phyloP scores from a whole-genome alignment of 2,329 filamentous ascomycete genomes.

The Epichloe gansuensis region DNA sequence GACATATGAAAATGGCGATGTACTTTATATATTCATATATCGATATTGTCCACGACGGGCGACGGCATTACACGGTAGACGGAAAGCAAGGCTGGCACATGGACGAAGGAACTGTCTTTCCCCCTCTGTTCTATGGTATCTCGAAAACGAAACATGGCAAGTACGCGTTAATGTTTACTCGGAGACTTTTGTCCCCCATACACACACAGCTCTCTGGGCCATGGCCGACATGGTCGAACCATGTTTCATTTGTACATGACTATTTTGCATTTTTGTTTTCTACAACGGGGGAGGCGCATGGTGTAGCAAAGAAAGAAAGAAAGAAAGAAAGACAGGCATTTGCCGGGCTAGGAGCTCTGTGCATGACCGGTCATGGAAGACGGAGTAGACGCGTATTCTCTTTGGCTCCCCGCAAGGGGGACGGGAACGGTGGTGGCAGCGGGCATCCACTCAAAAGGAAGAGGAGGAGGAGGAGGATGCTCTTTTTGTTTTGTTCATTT shows the following conservation, averaged over 20 bases:
- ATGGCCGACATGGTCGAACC: background rate
- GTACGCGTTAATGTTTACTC: conserved; percentile 1
- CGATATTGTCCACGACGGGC: background rate
- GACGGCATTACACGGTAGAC: background rate
- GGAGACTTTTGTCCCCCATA: background rate
- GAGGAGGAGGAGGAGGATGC: background rate
- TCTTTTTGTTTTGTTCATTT: background rate
- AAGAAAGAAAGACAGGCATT: background rate
- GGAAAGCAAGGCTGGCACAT: background rate
- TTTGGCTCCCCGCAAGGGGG: background rate
- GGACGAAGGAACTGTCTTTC: background rate
- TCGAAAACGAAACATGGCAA: background rate
- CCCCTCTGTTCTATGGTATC: background rate
- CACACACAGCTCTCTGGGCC: background rate
- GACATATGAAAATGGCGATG: background rate
- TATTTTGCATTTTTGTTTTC: background rate
- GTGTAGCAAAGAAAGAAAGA: background rate
- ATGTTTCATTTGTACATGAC: conserved; percentile 1
- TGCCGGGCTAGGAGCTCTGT: background rate
- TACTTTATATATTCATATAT: conserved; percentile 1
- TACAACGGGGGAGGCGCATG: background rate
- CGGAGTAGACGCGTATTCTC: conserved; percentile 1
- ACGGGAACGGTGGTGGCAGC: background rate
- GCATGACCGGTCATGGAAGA: background rate
- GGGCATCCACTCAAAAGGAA: background rate